phyloP scores from a whole-genome alignment of 306 rosid species.

The Lathyrus tuberosus region DNA sequence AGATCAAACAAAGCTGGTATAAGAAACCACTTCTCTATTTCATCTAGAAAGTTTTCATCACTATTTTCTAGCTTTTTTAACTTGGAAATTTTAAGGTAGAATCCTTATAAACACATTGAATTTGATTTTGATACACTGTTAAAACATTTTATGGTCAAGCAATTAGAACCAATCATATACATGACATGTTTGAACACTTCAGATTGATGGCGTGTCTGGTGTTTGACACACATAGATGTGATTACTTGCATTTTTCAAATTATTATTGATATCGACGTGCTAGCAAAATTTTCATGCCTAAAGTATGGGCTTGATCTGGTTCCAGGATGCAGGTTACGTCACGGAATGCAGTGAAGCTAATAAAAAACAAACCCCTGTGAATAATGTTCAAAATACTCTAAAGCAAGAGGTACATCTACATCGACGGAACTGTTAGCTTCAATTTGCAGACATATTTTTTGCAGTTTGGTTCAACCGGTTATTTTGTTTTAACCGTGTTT shows the following conservation, averaged over 20 bases:
- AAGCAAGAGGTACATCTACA: slow-evolving; percentile 75
- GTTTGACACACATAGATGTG: not conserved
- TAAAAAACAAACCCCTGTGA: slow-evolving; percentile 55
- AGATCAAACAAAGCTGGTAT: slow-evolving; percentile 69
- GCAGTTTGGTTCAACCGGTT: slow-evolving; percentile 11
- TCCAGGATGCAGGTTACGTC: slow-evolving; percentile 64
- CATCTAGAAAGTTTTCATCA: slow-evolving; percentile 9
- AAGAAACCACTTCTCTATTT: slow-evolving; percentile 23
- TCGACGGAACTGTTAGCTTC: slow-evolving; percentile 18
- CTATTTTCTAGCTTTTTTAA: not conserved
- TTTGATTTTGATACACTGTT: not conserved
- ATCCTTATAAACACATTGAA: not conserved
- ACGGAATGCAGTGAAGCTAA: slow-evolving; percentile 48
- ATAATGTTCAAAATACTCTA: slow-evolving; percentile 57
- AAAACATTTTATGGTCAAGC: too few relatives aligned
- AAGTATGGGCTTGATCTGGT: slow-evolving; percentile 38
- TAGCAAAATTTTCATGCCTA: slow-evolving; percentile 9
- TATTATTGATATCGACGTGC: not conserved
- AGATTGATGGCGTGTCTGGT: not conserved
- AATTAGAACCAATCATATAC: too few relatives aligned
- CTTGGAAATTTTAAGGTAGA: slow-evolving; percentile 2
- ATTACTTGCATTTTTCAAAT: not conserved
- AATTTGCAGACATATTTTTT: slow-evolving; percentile 16
- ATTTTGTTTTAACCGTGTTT: slow-evolving; percentile 11
- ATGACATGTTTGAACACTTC: not conserved